Evolutionary conservation across 768 basidiomycete genomes (phyloP).

Genomic region (Boletus vinaceobasis): DNA sequence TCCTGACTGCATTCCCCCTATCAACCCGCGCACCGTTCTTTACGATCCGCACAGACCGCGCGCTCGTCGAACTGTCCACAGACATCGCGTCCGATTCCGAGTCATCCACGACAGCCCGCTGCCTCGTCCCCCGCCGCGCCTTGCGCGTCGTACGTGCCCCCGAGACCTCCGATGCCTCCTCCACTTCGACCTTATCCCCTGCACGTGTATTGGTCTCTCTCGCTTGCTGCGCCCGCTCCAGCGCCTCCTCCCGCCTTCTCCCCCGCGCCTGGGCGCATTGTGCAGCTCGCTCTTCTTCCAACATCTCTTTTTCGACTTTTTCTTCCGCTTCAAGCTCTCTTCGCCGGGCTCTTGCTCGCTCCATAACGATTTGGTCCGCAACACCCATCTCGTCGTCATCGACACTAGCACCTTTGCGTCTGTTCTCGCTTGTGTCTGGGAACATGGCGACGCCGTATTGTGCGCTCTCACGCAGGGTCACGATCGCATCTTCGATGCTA

Average conservation of each 20-base stretch:
- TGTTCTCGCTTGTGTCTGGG: constrained; percentile 42
- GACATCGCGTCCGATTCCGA: constrained; percentile 30
- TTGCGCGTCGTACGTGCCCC: constrained; percentile 3
- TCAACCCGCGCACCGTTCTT: background rate
- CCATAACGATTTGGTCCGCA: constrained; percentile 42
- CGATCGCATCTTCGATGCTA: constrained; percentile 45
- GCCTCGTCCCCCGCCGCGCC: constrained; percentile 1
- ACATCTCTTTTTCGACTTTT: constrained; percentile 28
- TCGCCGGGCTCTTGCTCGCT: constrained; percentile 40
- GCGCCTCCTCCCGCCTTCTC: constrained; percentile 19
- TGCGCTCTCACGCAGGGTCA: constrained; percentile 69
- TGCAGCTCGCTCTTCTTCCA: constrained; percentile 22
- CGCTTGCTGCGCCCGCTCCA: constrained; percentile 18
- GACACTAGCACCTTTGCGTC: constrained; percentile 34
- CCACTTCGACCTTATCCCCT: background rate
- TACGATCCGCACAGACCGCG: constrained; percentile 1
- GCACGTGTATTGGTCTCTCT: constrained; percentile 2
- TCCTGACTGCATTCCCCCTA: background rate
- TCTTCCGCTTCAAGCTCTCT: constrained; percentile 43
- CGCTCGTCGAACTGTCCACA: constrained; percentile 21
- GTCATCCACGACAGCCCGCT: constrained; percentile 1
- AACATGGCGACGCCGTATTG: constrained; percentile 87
- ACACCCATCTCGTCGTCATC: constrained; percentile 31
- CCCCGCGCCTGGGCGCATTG: constrained; percentile 19
- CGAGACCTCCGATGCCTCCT: constrained; percentile 1